Conservation (phyloP, 2,329 filamentous ascomycete species). For the Apiospora aurea region DNA sequence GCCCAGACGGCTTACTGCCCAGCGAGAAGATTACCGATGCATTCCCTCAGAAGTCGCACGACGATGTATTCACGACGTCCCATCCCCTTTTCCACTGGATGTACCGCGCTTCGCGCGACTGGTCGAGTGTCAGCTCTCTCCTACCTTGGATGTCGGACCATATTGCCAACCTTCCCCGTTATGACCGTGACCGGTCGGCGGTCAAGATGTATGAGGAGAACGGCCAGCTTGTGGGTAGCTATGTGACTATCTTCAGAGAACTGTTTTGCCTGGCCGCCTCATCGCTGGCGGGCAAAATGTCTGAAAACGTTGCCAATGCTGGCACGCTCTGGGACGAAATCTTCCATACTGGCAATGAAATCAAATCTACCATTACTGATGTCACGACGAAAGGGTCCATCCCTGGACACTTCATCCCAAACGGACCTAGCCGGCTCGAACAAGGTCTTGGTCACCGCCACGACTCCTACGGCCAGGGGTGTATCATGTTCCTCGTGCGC, state of each 20-base stretch:
- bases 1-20: slow-evolving; percentile 72
- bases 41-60: slow-evolving; percentile 73
- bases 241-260: slow-evolving; percentile 82
- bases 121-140: slow-evolving; percentile 71
- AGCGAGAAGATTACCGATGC: slow-evolving; percentile 80
- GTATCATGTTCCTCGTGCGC: slow-evolving; percentile 81
- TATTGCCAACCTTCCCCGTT: slow-evolving; percentile 58
- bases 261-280: slow-evolving; percentile 82
- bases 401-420: background rate
- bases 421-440: background rate
- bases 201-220: slow-evolving; percentile 59
- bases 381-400: background rate
- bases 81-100: slow-evolving; percentile 90
- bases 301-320: slow-evolving; percentile 66
- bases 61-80: slow-evolving; percentile 76
- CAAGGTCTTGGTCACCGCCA: background rate
- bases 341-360: slow-evolving; percentile 64
- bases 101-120: slow-evolving; percentile 81
- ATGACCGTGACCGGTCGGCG: slow-evolving; percentile 44
- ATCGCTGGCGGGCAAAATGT: slow-evolving; percentile 72
- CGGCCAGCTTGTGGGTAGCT: slow-evolving; percentile 68
- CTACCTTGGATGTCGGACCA: slow-evolving; percentile 77
- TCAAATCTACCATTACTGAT: slow-evolving; percentile 9
- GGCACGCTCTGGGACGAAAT: slow-evolving; percentile 81
- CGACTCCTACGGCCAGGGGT: slow-evolving; percentile 68